Base-by-base conservation (phyloP, 495 filamentous ascomycete genomes). In the Tricharina praecox region DNA sequence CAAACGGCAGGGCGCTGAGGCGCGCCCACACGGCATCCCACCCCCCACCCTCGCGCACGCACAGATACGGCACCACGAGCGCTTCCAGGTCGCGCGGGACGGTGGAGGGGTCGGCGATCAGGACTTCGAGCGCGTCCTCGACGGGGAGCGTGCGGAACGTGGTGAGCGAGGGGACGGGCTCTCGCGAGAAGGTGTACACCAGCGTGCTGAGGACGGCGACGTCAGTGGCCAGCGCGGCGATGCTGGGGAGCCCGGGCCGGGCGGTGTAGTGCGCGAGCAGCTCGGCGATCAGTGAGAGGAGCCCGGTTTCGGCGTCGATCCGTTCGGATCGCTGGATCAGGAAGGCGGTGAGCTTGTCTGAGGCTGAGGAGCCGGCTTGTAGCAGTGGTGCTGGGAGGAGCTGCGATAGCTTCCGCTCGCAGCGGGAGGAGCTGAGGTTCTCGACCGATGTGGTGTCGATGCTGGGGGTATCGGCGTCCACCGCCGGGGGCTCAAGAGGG, bases 231-330 rank as follows among this genome's bases (percentile, higher is more conserved):
- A 57, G 59, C 35, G 23, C 19, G 13, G 43, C 41, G 18, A 61
- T 48, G 0, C n/a, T 25, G n/a, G 47, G 43, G 2, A 61, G 34
- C n/a, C n/a, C n/a, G n/a, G n/a, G n/a, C 15, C 28, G 42, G 7
- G n/a, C 53, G 39, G 79, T 68, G 53, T 82, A 83, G 0, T 78
- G 77, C 43, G 69, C 61, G 24, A 82, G 50, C 4, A 83, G 73
- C 33, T 70, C 66, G 23, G 74, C 70, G 2, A 80, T 65, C 32
- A 80, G 67, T 1, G 69, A 68, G 38, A 84, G 67, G 3, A 79
- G 68, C 4, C 77, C 75, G 1, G 76, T 80, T 63, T 80, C 74
- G 0, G 63, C 56, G 40, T 85, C 80, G 19, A 83, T 78, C 32
- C 65, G 65, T 51, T 77, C 66, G 11, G 77, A 71, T 15, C 79